phyloP scores from a whole-genome alignment of 1,139 yeast species.

The Suzukiozyma palmioleophila region DNA sequence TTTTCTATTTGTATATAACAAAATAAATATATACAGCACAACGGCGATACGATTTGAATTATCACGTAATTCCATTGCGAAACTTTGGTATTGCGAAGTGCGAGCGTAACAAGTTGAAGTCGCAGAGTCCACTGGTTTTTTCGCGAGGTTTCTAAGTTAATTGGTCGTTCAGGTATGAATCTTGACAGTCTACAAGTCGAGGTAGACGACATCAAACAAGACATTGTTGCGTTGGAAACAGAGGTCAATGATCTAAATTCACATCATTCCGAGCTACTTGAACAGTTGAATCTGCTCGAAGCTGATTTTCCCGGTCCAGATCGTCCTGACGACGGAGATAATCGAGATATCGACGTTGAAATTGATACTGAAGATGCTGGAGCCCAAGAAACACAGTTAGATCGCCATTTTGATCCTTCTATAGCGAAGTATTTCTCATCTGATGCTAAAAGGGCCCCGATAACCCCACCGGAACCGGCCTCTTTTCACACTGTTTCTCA shows the following conservation, averaged over 20 bases:
- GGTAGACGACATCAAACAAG: background rate
- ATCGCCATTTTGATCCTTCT: conserved; percentile 27
- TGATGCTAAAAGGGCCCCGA: background rate
- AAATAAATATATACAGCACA: too few species aligned
- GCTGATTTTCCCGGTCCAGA: background rate
- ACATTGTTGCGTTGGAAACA: background rate
- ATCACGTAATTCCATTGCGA: too few species aligned
- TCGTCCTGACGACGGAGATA: background rate
- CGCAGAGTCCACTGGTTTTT: too few species aligned
- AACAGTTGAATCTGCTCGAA: background rate
- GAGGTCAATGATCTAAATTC: background rate
- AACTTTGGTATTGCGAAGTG: too few species aligned
- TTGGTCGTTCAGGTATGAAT: background rate
- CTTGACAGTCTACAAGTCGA: background rate
- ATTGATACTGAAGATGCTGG: background rate
- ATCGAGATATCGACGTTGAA: background rate
- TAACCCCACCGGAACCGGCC: background rate
- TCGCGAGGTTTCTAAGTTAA: too few species aligned
- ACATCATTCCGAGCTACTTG: background rate
- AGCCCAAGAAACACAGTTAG: background rate
- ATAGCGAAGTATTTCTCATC: conserved; percentile 21
- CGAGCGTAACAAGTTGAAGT: too few species aligned
- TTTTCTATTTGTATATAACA: too few species aligned
- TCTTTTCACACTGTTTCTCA: background rate
- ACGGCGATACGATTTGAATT: too few species aligned